Evolutionary conservation across 140 eudicot genomes (phyloP), one percentile per base, ranked within the genome.

Genomic region (Ambrosia hybrid): DNA sequence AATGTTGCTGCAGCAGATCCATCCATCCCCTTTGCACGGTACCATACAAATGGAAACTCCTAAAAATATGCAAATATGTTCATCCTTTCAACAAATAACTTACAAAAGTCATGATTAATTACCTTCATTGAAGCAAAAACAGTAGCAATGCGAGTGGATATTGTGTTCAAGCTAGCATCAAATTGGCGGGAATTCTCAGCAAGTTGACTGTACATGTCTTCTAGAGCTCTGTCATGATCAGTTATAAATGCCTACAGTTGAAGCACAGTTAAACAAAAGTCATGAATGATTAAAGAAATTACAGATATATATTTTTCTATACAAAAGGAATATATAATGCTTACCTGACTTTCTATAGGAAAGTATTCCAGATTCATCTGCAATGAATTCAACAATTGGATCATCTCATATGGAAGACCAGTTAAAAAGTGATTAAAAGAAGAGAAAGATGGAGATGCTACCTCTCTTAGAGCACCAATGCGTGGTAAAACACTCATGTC

Each of bases 311-410:
- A 21, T n/a, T 15, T 52, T 52, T 70, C 15, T 53, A 14, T 64
- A 26, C 17, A 12, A 12, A 49, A 11, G 5, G 15, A 65, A 17
- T 9, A 43, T 66, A 66, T 45, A 66, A 45, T 10, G 57, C 41
- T 15, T 81, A 94, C 99, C 99, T 95, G 99, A 70, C 89, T 88
- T 73, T 95, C 99, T 43, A 88, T 76, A 10, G 99, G 76, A 74
- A 91, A 95, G 82, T 83, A 95, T 73, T 95, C 99, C 88, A 95
- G 78, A 81, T 95, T 95, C 99, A 95, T 95, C 97, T 95, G 90
- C 86, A 78, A 76, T 71, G 52, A 58, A 51, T 39, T 57, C 33
- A 68, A 34, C 21, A n/a, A 1, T 57, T 9, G 7, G 57, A 57
- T 79, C 75, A 37, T 56, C 9, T 73, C 13, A 48, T 39, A 39